These are phyloP conservation scores for Cruciata laevipes DNA, from an alignment of 257 asterid species.

Conservation along the genomic window DNA sequence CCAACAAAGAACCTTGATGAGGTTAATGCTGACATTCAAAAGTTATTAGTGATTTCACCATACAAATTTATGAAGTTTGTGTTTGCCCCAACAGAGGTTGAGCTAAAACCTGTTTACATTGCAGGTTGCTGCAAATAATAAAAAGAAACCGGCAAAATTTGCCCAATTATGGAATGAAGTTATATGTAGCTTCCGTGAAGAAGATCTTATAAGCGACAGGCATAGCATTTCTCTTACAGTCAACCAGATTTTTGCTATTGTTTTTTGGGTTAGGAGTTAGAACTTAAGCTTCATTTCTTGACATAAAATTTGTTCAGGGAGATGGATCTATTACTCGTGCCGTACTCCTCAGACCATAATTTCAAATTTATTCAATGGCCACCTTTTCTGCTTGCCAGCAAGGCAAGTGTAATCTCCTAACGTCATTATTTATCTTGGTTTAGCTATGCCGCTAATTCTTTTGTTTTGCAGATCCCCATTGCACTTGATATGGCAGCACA, in stretches of 20 bases:
- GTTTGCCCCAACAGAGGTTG: neutral
- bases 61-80: neutral
- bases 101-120: conserved; percentile 14
- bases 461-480: conserved; percentile 70
- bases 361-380: conserved; percentile 92
- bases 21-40: conserved; percentile 29
- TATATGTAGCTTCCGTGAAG: conserved; percentile 90
- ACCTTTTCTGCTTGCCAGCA: conserved; percentile 95
- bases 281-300: conserved; percentile 28
- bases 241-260: conserved; percentile 10
- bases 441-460: conserved; percentile 23
- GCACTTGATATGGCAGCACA: conserved; percentile 97
- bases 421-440: conserved; percentile 5
- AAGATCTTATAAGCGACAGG: conserved; percentile 97
- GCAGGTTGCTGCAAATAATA: conserved; percentile 62
- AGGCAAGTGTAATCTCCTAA: conserved; percentile 40
- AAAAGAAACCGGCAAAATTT: conserved; percentile 95
- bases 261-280: conserved; percentile 1
- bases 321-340: conserved; percentile 98
- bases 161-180: conserved; percentile 97
- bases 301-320: conserved; percentile 55
- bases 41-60: neutral
- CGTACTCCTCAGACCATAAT: conserved; percentile 88
- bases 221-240: conserved; percentile 25
- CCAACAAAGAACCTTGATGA: conserved; percentile 56